phyloP scores from a whole-genome alignment of 2,329 filamentous ascomycete genomes.

The Didymosphaeria variabile region DNA sequence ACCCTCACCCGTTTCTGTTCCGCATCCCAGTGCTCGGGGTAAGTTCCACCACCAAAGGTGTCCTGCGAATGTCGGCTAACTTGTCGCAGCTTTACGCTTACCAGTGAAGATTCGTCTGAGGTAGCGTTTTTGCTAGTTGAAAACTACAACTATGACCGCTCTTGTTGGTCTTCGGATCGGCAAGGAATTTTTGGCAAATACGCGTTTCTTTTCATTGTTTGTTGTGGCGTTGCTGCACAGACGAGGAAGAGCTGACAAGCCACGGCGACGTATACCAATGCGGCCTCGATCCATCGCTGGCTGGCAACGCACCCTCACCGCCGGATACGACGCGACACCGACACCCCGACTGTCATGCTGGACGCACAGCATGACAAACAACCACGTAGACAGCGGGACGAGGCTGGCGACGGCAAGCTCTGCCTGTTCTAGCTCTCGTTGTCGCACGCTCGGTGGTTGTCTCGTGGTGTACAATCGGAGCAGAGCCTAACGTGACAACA shows the following conservation, averaged over 20 bases:
- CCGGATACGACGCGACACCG: too few relatives aligned
- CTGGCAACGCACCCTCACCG: too few relatives aligned
- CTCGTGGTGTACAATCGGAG: too few relatives aligned
- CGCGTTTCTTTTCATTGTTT: slow-evolving; percentile 41
- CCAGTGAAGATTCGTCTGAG: slow-evolving; percentile 90
- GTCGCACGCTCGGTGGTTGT: too few relatives aligned
- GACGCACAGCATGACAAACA: too few relatives aligned
- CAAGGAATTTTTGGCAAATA: slow-evolving; percentile 79
- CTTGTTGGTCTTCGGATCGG: slow-evolving; percentile 73
- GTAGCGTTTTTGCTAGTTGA: slow-evolving; percentile 90
- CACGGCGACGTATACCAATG: neutral
- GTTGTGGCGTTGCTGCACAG: slow-evolving; percentile 32
- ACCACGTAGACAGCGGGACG: too few relatives aligned
- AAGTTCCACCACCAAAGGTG: neutral
- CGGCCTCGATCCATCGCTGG: too few relatives aligned
- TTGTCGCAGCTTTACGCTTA: slow-evolving; percentile 75
- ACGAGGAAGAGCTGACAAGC: slow-evolving; percentile 38
- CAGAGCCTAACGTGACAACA: too few relatives aligned
- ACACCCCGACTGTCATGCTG: too few relatives aligned
- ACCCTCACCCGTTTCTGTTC: slow-evolving; percentile 52
- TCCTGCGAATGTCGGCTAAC: neutral
- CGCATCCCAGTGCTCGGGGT: slow-evolving; percentile 68
- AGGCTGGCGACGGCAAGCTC: too few relatives aligned
- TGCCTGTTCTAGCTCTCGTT: too few relatives aligned
- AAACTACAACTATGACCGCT: slow-evolving; percentile 83